Base-by-base conservation (phyloP, 352 stramenopile species). In the Peronospora destructor region DNA sequence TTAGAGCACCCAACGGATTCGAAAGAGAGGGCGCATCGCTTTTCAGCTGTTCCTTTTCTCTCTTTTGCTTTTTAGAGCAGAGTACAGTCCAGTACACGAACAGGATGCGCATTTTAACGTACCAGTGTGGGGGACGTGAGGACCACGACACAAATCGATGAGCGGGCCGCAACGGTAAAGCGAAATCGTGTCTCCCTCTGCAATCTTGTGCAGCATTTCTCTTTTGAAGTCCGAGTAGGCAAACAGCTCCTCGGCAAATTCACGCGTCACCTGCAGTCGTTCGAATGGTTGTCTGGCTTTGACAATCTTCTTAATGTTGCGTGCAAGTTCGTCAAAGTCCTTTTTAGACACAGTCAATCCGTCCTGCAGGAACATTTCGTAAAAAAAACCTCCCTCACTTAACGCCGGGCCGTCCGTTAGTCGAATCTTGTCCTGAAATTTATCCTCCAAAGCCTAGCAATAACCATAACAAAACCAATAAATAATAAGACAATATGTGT, bases 381-480 rank as follows among this genome's bases (percentile, higher is more conserved):
- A 99, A 69, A 99, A 99, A 66, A 99, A 99, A 19, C 97, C 97
- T 53, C 94, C 91, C 39, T 98, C 88, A 19, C 51, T 67, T n/a
- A 99, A 62, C 23, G 96, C 76, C 13, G 97, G 97, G 26, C 97
- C 97, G 60, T 91, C 79, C 28, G 61, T 80, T 6, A 99, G 95
- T 19, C 91, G 97, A 25, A 99, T 85, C 50, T 98, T 91, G 42
- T 88, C 89, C 36, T 95, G 87, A 71, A 97, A 99, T 59, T 98
- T 87, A 43, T 92, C 76, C 61, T 99, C 97, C 32, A 99, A 82
- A 12, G 95, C 95, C 69, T 98, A 8, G 52, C 1, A 19, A 53
- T 2, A 29, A 19, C 23, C 32, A 41, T 9, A 10, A n/a, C 30
- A 12, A 16, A 32, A 32, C 2, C 23, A 26, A 26, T 26, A 26